A percentile compares a stretch with the other conserved stretches of the same genome.
Conservation (phyloP, 306 rosid genomes). For the Nissolia schottii region DNA sequence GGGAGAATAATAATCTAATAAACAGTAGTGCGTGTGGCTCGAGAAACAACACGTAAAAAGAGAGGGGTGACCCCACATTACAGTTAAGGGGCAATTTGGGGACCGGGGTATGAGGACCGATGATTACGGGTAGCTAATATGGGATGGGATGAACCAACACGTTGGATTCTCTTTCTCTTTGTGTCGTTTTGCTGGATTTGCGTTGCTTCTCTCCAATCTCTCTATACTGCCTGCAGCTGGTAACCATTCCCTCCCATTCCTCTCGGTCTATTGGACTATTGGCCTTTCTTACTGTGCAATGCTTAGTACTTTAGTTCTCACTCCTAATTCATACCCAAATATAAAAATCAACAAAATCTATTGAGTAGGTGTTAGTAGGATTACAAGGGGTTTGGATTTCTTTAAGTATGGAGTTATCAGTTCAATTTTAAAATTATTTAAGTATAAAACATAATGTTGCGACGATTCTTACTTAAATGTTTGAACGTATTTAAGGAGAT, state of each 20-base stretch:
- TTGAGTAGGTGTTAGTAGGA: too few relatives aligned
- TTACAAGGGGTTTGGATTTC: too few relatives aligned
- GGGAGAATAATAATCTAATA: too few relatives aligned
- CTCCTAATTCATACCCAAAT: not conserved
- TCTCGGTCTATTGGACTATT: not conserved
- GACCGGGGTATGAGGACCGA: constrained; percentile 42
- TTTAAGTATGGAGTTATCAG: too few relatives aligned
- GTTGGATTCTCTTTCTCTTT: constrained; percentile 28
- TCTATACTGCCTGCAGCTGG: not conserved
- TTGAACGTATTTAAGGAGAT: too few relatives aligned
- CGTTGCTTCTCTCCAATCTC: not conserved
- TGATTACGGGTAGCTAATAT: constrained; percentile 46
- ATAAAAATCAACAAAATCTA: constrained; percentile 8
- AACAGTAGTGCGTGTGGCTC: constrained; percentile 51
- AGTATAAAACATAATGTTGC: too few relatives aligned
- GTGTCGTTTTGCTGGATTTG: constrained; percentile 22
- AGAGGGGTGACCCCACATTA: constrained; percentile 28
- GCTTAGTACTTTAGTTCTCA: not conserved
- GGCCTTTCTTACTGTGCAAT: not conserved
- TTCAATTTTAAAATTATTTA: too few relatives aligned
- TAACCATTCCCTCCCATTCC: not conserved
- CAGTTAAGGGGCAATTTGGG: constrained; percentile 31
- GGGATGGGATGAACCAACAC: constrained; percentile 32
- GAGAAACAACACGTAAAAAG: constrained; percentile 30
- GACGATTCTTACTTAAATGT: too few relatives aligned